Conservation (phyloP, 176 grass and related monocot species). For the Dendrocalamus sinicus region DNA sequence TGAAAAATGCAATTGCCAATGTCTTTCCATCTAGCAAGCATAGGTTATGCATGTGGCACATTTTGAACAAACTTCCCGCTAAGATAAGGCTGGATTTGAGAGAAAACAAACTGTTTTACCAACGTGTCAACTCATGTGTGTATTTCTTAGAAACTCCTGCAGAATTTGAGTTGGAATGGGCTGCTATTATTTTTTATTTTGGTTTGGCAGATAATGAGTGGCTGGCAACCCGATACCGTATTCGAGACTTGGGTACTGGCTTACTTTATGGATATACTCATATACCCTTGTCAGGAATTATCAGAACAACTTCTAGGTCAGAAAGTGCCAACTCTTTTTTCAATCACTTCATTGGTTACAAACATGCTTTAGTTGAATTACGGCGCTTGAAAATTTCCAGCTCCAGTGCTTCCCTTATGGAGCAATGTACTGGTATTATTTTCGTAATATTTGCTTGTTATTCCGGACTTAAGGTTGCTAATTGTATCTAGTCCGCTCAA, state of each 20-base stretch:
- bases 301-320: not conserved
- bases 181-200: not conserved
- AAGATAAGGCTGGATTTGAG: not conserved
- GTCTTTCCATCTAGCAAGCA: not conserved
- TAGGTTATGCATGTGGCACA: not conserved
- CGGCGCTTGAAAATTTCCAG: too few species aligned
- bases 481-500: too few species aligned
- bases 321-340: not conserved
- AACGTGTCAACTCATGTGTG: not conserved
- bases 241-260: not conserved
- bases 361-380: not conserved
- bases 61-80: not conserved
- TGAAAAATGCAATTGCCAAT: not conserved
- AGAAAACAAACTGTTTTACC: not conserved
- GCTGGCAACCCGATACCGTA: not conserved
- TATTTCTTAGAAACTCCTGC: not conserved
- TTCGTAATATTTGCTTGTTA: too few species aligned
- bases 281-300: not conserved
- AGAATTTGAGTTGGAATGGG: not conserved
- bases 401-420: too few species aligned
- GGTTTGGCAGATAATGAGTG: too few species aligned
- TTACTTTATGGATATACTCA: not conserved
- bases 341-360: not conserved
- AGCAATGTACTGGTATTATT: too few species aligned
- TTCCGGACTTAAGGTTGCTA: too few species aligned